These are phyloP conservation scores for Exophiala dermatitidis DNA, from an alignment of 2,329 filamentous ascomycete species.

Conservation along the genomic window DNA sequence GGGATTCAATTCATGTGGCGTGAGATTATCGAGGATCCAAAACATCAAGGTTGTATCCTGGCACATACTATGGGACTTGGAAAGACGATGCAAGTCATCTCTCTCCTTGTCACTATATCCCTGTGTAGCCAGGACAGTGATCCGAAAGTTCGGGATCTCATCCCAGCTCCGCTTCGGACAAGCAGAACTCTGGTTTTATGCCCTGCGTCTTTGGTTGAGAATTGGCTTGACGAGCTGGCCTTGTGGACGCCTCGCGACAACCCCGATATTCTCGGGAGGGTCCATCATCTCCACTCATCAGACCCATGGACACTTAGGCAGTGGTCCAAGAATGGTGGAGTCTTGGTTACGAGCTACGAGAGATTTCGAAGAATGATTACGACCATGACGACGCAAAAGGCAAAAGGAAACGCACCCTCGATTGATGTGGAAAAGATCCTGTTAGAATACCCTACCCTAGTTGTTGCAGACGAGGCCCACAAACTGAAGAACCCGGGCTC, in stretches of 20 bases:
- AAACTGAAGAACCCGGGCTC: conserved; percentile 60
- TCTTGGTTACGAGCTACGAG: conserved; percentile 69
- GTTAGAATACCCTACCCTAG: conserved; percentile 57
- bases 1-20: conserved; percentile 88
- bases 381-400: conserved; percentile 15
- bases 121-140: conserved; percentile 58
- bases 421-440: conserved; percentile 44
- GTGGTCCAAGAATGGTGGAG: conserved; percentile 51
- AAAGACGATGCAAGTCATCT: conserved; percentile 87
- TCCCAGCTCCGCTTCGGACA: conserved; percentile 57
- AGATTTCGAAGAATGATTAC: conserved; percentile 47
- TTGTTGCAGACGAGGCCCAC: conserved; percentile 83
- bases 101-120: conserved; percentile 67
- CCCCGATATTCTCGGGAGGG: conserved; percentile 44
- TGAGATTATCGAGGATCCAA: conserved; percentile 59
- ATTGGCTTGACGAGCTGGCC: conserved; percentile 73
- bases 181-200: conserved; percentile 67
- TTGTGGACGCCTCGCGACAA: conserved; percentile 55
- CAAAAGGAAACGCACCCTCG: conserved; percentile 29
- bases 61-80: conserved; percentile 89
- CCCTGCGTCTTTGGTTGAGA: conserved; percentile 66
- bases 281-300: conserved; percentile 30
- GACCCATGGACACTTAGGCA: conserved; percentile 1
- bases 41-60: conserved; percentile 67
- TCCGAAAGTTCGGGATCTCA: conserved; percentile 52